Percentiles rank a stretch among this genome's conserved stretches.
These are phyloP conservation scores for Brassica rapa DNA, from an alignment of 345 rosid genomes.

Conservation along the genomic window DNA sequence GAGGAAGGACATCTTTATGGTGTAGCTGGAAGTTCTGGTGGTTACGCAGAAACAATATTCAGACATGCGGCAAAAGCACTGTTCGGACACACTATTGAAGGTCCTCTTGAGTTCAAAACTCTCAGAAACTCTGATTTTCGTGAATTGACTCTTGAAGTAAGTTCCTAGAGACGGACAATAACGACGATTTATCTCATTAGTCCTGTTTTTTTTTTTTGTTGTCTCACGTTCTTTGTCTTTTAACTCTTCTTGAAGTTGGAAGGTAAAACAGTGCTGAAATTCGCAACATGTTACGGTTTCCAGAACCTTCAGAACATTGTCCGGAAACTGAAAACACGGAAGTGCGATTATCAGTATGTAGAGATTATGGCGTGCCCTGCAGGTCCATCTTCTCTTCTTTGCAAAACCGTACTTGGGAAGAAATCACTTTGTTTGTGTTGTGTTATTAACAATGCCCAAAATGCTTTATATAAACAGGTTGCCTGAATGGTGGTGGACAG, in stretches of 20 bases:
- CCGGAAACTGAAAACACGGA: constrained; percentile 67
- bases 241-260: constrained; percentile 54
- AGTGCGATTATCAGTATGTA: constrained; percentile 88
- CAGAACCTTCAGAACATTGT: constrained; percentile 90
- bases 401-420: not conserved
- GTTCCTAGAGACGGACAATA: constrained; percentile 24
- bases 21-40: constrained; percentile 91
- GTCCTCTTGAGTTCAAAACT: constrained; percentile 65
- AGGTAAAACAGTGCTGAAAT: constrained; percentile 69
- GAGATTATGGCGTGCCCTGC: constrained; percentile 99
- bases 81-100: constrained; percentile 64
- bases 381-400: constrained; percentile 47
- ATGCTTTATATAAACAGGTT: constrained; percentile 49
- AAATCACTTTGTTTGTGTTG: not conserved
- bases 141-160: constrained; percentile 80
- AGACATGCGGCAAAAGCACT: constrained; percentile 67
- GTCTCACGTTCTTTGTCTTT: constrained; percentile 27
- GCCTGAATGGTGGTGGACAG: constrained; percentile 96
- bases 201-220: not conserved
- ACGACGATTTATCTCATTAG: not conserved
- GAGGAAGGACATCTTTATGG: constrained; percentile 83
- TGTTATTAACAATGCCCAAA: not conserved
- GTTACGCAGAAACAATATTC: constrained; percentile 82
- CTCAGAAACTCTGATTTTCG: constrained; percentile 82
- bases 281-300: constrained; percentile 91